Base-by-base conservation (phyloP, 306 rosid species). In the Quercus cerris region DNA sequence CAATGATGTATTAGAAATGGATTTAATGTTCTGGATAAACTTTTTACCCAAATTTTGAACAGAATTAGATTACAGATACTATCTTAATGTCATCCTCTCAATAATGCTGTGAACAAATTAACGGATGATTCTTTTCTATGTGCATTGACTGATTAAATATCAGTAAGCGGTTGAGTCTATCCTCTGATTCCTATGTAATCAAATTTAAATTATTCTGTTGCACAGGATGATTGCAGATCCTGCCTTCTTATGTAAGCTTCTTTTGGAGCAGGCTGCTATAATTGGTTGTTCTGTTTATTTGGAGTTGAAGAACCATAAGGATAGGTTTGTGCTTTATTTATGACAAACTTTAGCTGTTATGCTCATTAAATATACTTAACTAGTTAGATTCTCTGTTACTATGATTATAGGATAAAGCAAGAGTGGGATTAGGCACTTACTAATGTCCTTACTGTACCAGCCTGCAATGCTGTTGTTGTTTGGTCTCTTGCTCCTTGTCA, bases 401-500 rank as follows among this genome's bases (percentile, higher is more conserved):
- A 56, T 87, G 83, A 30, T 74, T 81, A 17, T 75, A 96, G 99
- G 93, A 88, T 93, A 83, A 95, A 93, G 84, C 94, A 90, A 84
- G 99, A 96, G 82, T 96, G 99, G 99, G 99, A 93, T 87, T 90
- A 93, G 87, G 99, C 97, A 38, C 90, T 96, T 71, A 78, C 90
- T 70, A 95, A 95, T 31, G 99, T 95, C 85, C 91, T 93, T 61
- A 95, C 99, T 22, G 97, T 92, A 80, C 87, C 98, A 71, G 90
- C 99, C 71, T 95, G 99, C 93, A 95, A 93, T 87, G 98, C 99
- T 23, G 61, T 91, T 70, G 97, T 90, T 84, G 99, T 95, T 72
- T 95, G 99, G 99, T 91, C 99, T 14, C 98, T 93, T 86, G 99
- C 99, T 81, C 98, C 35, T 64, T 95, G 94, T 80, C 97, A 97